Evolutionary conservation across 805 yeast genomes (phyloP), one percentile per base, ranked within the genome.

Genomic region (Candida incommunis): DNA sequence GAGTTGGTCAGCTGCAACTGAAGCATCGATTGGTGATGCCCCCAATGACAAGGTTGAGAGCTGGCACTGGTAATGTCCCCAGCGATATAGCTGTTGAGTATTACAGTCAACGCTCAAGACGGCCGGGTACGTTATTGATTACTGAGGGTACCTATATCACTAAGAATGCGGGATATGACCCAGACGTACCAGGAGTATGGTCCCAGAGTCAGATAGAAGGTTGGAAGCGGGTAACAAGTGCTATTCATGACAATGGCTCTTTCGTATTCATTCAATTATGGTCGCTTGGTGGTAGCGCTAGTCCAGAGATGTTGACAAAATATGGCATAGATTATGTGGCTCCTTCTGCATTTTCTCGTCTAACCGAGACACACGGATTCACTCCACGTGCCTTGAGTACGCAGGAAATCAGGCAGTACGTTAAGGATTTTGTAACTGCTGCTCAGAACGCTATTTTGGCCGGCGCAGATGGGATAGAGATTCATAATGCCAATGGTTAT

Each of bases 401-500:
- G 2, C 62, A 55, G 2, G 74, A 76, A 42, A 68, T 80, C 48
- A 54, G 69, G 40, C 56, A 60, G 1, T 46, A 69, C 25, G 64
- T 72, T 15, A 54, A 66, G 25, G 62, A 62, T n/a, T 80, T 67
- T 56, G 75, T 64, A 13, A 51, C 51, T 1, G 79, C 81, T 20
- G 79, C 82, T 1, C 62, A 64, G 47, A 66, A 69, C 50, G 75
- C 82, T 2, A 61, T 70, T 29, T 66, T 62, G 3, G 69, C 76
- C 13, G 76, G 78, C 0, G 71, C 74, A 43, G 86, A 80, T 58
- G 78, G 79, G 51, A 72, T 81, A 35, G 84, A 78, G 54, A 64
- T 79, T 49, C 83, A 80, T 58, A 68, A 66, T 24, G 85, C 86
- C 23, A 75, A 78, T 56, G 83, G 83, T 1, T 76, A 73, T 51